A percentile compares a stretch with the other conserved stretches of the same genome.
phyloP scores from a whole-genome alignment of 768 basidiomycete species.

The Trametes maxima region DNA sequence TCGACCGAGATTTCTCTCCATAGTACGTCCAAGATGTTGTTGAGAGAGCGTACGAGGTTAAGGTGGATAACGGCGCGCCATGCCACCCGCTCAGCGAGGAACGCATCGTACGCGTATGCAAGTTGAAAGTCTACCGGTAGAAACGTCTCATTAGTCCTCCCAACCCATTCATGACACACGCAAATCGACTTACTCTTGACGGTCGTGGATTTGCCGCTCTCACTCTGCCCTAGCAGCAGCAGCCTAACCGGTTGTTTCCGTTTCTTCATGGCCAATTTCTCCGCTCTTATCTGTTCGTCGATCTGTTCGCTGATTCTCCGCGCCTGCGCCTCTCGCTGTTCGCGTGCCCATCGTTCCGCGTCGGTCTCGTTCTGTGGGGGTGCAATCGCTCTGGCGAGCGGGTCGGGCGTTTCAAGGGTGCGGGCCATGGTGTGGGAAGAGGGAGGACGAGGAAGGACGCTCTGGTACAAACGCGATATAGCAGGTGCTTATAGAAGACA shows the following conservation, averaged over 20 bases:
- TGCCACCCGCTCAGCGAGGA: constrained; percentile 65
- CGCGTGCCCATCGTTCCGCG: constrained; percentile 55
- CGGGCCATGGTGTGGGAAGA: constrained; percentile 14
- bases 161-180: not conserved
- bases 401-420: constrained; percentile 44
- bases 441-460: not conserved
- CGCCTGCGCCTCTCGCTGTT: constrained; percentile 64
- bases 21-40: constrained; percentile 60
- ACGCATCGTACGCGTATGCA: constrained; percentile 69
- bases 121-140: constrained; percentile 66
- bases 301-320: constrained; percentile 70
- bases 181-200: constrained; percentile 60
- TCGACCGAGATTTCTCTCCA: constrained; percentile 30
- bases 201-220: constrained; percentile 80
- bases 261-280: constrained; percentile 58
- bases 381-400: constrained; percentile 58
- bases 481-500: constrained; percentile 3
- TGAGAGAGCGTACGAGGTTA: constrained; percentile 77
- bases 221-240: constrained; percentile 70
- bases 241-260: constrained; percentile 73
- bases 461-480: not conserved
- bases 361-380: constrained; percentile 67
- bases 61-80: constrained; percentile 81
- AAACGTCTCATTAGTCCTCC: not conserved
- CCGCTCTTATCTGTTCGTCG: constrained; percentile 69